Percentiles rank a stretch among this genome's conserved stretches.
Conservation (phyloP, 495 filamentous ascomycete genomes). For the Diplogelasinospora grovesii region DNA sequence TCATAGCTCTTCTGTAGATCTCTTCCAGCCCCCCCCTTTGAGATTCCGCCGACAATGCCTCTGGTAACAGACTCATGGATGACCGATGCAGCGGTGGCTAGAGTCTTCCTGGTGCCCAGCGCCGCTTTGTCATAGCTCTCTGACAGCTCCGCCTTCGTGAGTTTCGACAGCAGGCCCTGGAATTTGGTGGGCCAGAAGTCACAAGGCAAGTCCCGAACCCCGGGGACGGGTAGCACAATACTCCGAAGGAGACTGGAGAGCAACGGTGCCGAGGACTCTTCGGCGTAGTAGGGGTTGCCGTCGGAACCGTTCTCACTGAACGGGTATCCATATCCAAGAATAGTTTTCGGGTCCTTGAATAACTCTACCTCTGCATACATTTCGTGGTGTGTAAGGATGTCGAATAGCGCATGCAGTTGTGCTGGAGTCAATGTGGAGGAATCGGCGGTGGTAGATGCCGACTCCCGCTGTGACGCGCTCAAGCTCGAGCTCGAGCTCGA, state of each 20-base stretch:
- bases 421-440: conserved; percentile 34
- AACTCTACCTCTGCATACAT: conserved; percentile 55
- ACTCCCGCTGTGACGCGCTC: no score
- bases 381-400: conserved; percentile 59
- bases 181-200: conserved; percentile 52
- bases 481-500: neutral
- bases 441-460: conserved; percentile 4
- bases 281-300: conserved; percentile 10
- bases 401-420: conserved; percentile 55
- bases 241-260: conserved; percentile 52
- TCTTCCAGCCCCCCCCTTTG: conserved; percentile 22
- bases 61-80: conserved; percentile 54
- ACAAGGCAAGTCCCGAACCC: conserved; percentile 45
- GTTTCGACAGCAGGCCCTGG: conserved; percentile 39
- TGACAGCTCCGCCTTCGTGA: conserved; percentile 53
- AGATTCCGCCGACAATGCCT: conserved; percentile 47
- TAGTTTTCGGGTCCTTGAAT: conserved; percentile 49
- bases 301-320: conserved; percentile 29
- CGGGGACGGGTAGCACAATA: conserved; percentile 51
- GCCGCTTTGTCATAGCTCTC: conserved; percentile 65
- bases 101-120: conserved; percentile 55
- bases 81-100: conserved; percentile 55
- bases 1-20: conserved; percentile 43
- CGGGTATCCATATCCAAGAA: conserved; percentile 53
- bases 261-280: conserved; percentile 44